Base-by-base conservation (phyloP, 495 filamentous ascomycete genomes). In the Neurospora africana region DNA sequence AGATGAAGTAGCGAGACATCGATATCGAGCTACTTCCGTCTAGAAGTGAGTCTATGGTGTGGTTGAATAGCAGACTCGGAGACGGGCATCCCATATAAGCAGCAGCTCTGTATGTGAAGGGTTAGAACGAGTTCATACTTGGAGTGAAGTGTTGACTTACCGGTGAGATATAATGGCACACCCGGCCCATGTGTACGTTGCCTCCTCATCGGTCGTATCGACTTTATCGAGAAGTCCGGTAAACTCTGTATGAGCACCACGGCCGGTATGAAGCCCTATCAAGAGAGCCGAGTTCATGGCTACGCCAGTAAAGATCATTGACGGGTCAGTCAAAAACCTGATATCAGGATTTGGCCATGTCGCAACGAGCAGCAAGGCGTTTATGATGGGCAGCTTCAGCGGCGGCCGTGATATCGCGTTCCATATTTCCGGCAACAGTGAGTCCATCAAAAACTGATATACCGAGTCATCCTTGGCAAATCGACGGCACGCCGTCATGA, bases 91-190 rank as follows among this genome's bases (percentile, higher is more conserved):
- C 83, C 70, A 81, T 77, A 40, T 78, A 79, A 7, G 81, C 77
- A 9, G 81, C 78, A 9, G 82, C 81, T 9, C 76, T 75, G 37
- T n/a, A 39, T 19, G 19, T 72, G 6, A 71, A 38, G 7, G 8
- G 30, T n/a, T 19, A 43, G 37, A 2, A 67, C n/a, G 30, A n/a
- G 41, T n/a, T 17, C 23, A 68, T n/a, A 39, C 35, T 38, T 9
- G 17, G 61, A 58, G 30, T 9, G 4, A 5, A 40, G 58, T 30
- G 61, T 35, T 40, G 7, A 73, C 75, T 2, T 72, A 81, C 79
- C 81, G 79, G 39, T 84, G 83, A 4, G 80, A 78, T 11, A 84
- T 74, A 13, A 85, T 82, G 41, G 82, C 83, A 75, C 81, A 83
- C 3, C 81, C 83, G 3, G 80, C 82, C 83, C 83, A 85, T 4